Base-by-base conservation (phyloP, 305 asterid genomes). In the Fraxinus sp. region DNA sequence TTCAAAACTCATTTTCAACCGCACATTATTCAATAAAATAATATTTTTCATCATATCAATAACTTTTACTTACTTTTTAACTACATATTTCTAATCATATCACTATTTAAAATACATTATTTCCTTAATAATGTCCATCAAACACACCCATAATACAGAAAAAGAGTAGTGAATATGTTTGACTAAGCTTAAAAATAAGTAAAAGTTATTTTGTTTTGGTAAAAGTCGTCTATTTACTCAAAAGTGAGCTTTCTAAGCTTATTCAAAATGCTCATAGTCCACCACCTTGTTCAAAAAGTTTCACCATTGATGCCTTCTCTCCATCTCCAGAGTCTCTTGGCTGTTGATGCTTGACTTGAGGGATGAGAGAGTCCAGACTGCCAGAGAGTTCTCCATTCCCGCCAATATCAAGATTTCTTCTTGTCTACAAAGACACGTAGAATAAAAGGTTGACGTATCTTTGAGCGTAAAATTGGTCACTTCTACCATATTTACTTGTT, bases 281-380 rank as follows among this genome's bases (percentile, higher is more conserved):
- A 75, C 49, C 81, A 93, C 97, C 97, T 92, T 92, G 97, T 83
- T 91, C 97, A 87, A 92, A 92, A 84, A 94, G 95, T 77, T 88
- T 94, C 74, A 86, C 95, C 90, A 92, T 89, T 5, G 97, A 91
- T 64, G 91, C 77, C 88, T 86, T 88, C 83, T 91, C 96, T 26
- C 94, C 94, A 85, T 87, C 90, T 35, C 85, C 92, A 32, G 92
- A 85, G 82, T 90, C 92, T 88, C 87, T 83, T 28, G 39, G 80
- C 13, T 88, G 89, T 77, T 87, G 92, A 83, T 81, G 90, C 82
- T 87, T 88, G 80, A 84, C 81, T 84, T 87, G 92, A 77, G 91
- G 93, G 59, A 76, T 83, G 78, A 88, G 88, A 86, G 93, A 89
- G 82, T 88, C 92, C 36, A 88, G 75, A 78, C 84, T 62, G 30